These are phyloP conservation scores for Lindgomyces ingoldianus DNA, from an alignment of 495 filamentous ascomycete species.

Conservation along the genomic window DNA sequence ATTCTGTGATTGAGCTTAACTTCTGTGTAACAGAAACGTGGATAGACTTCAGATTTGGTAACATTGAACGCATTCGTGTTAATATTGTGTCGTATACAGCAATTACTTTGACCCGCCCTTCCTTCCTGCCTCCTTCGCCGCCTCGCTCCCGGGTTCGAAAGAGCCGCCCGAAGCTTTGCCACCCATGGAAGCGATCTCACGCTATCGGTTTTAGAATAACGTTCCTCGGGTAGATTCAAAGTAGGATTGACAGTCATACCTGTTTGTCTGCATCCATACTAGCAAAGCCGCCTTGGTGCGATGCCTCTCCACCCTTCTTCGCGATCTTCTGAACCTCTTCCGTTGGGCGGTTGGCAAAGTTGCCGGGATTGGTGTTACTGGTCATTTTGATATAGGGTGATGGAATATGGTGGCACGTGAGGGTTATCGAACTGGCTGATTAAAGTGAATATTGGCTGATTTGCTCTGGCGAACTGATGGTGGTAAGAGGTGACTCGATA, in stretches of 20 bases:
- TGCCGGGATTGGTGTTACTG: constrained; percentile 59
- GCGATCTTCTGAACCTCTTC: constrained; percentile 59
- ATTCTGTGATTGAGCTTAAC: too few species aligned
- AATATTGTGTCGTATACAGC: too few species aligned
- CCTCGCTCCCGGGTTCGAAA: constrained; percentile 52
- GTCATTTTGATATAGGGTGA: constrained; percentile 33
- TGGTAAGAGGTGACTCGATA: neutral
- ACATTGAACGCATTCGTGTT: neutral
- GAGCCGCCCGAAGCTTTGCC: constrained; percentile 43
- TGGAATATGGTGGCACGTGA: too few species aligned
- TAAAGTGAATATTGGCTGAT: neutral
- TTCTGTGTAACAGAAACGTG: too few species aligned
- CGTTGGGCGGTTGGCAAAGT: constrained; percentile 64
- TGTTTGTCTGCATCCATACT: constrained; percentile 42
- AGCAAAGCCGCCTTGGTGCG: constrained; percentile 38
- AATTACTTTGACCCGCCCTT: constrained; percentile 46
- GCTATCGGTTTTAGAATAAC: constrained; percentile 15
- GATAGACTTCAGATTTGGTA: neutral
- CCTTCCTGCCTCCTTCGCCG: constrained; percentile 51
- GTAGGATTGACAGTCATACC: constrained; percentile 12
- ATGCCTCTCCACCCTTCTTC: constrained; percentile 56
- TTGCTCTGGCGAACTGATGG: neutral
- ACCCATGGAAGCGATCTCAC: constrained; percentile 39
- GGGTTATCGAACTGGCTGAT: neutral
- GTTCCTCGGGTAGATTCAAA: neutral